These are phyloP conservation scores for Ampelocalamus luodianensis DNA, from an alignment of 176 grass and related monocot species.

Conservation along the genomic window DNA sequence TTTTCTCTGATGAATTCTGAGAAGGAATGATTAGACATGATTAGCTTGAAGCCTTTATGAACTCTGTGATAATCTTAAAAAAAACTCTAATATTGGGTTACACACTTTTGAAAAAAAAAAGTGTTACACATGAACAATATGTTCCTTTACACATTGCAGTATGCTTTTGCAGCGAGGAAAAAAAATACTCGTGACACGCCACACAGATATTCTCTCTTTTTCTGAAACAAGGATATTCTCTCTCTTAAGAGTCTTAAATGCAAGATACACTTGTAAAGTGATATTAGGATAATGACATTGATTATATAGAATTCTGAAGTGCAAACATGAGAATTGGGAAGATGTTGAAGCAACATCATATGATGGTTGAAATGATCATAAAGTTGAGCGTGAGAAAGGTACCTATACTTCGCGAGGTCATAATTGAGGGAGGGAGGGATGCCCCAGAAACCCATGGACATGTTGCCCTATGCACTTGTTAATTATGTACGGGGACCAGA, in stretches of 20 bases:
- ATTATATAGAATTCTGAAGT: conserved; percentile 29
- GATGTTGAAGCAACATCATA: conserved; percentile 25
- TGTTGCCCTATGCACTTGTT: conserved; percentile 35
- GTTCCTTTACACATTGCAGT: not conserved
- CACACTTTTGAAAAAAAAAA: not conserved
- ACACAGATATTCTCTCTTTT: not conserved
- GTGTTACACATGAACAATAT: not conserved
- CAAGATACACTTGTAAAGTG: not conserved
- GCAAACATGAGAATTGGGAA: conserved; percentile 9
- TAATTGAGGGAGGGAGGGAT: conserved; percentile 43
- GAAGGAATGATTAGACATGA: not conserved
- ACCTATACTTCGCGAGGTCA: conserved; percentile 29
- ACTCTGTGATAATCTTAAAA: not conserved
- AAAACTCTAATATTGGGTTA: not conserved
- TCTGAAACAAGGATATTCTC: not conserved
- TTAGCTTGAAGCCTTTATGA: not conserved
- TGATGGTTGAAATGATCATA: conserved; percentile 37
- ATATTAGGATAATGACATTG: conserved; percentile 1
- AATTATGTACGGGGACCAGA: conserved; percentile 37
- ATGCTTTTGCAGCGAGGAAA: conserved; percentile 1
- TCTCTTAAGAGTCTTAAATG: conserved; percentile 27
- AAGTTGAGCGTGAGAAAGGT: conserved; percentile 46
- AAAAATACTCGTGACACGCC: not conserved
- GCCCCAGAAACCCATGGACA: not conserved
- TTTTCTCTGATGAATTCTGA: conserved; percentile 30